A percentile compares a stretch with the other conserved stretches of the same genome.
These are phyloP conservation scores for Phaeosphaeriaceae sp. DNA, from an alignment of 2,329 filamentous ascomycete species.

Conservation along the genomic window DNA sequence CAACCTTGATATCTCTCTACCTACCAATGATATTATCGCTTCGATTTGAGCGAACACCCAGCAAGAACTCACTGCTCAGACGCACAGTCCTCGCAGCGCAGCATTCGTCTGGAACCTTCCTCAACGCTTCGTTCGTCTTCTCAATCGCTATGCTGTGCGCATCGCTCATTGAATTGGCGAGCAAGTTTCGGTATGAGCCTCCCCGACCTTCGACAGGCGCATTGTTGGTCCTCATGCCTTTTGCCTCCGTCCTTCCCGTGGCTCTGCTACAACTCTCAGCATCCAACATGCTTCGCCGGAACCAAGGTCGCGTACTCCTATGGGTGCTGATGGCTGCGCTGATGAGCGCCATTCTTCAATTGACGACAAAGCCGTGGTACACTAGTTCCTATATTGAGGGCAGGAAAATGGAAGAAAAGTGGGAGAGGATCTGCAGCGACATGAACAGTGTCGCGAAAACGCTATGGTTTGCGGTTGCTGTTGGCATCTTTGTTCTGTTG, in stretches of 20 bases:
- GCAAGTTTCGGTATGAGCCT: not conserved
- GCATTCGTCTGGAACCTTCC: slow-evolving; percentile 5
- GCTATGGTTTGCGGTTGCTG: too few species aligned
- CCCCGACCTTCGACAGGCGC: not conserved
- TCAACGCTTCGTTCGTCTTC: slow-evolving; percentile 4
- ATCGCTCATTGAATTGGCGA: not conserved
- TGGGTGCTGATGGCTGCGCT: not conserved
- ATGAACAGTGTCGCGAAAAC: too few species aligned
- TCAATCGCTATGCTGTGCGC: slow-evolving; percentile 8
- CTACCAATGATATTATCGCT: not conserved
- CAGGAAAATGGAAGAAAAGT: not conserved
- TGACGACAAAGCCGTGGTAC: not conserved
- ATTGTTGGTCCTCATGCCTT: not conserved
- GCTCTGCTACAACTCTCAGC: slow-evolving; percentile 1
- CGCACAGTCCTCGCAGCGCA: not conserved
- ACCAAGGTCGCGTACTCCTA: not conserved
- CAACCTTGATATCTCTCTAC: not conserved
- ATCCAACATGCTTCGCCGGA: not conserved
- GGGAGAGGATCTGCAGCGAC: not conserved
- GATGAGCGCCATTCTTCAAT: not conserved
- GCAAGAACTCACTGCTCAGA: too few species aligned
- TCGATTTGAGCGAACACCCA: not conserved
- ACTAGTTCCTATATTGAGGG: not conserved
- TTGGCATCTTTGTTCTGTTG: not conserved
- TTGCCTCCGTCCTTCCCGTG: slow-evolving; percentile 1